phyloP scores from a whole-genome alignment of 2,329 filamentous ascomycete species.

The Penicillium sclerotiorum region DNA sequence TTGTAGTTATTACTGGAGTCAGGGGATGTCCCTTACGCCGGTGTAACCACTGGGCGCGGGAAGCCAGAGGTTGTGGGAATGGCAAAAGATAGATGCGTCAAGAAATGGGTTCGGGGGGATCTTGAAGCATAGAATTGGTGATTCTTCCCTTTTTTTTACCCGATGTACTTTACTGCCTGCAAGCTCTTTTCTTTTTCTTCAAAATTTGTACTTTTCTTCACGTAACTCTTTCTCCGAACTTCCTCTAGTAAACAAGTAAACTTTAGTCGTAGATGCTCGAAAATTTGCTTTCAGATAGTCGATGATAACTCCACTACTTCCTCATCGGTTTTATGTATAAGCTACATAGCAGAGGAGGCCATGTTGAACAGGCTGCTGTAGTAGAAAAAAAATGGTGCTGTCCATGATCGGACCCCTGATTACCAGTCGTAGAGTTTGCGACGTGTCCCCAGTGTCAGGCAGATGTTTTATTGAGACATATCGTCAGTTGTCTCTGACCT shows the following conservation, averaged over 20 bases:
- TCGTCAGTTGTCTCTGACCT: too few relatives aligned
- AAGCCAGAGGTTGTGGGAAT: constrained; percentile 34
- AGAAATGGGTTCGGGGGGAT: constrained; percentile 40
- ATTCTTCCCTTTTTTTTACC: constrained; percentile 47
- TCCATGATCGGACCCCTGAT: too few relatives aligned
- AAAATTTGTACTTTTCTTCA: constrained; percentile 28
- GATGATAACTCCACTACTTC: too few relatives aligned
- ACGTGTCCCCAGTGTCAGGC: neutral
- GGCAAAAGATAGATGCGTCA: constrained; percentile 50
- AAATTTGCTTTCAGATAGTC: neutral
- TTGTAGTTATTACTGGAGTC: constrained; percentile 25
- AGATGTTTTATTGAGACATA: too few relatives aligned
- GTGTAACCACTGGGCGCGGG: constrained; percentile 31
- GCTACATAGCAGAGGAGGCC: too few relatives aligned
- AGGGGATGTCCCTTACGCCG: constrained; percentile 30
- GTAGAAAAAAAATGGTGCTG: too few relatives aligned
- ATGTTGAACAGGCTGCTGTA: too few relatives aligned
- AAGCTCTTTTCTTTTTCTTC: constrained; percentile 41
- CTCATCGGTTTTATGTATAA: too few relatives aligned
- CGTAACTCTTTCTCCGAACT: neutral
- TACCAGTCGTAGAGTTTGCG: too few relatives aligned
- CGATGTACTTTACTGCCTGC: constrained; percentile 54
- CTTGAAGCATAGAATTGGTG: constrained; percentile 49
- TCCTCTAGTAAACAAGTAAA: too few relatives aligned
- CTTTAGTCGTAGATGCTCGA: neutral